A percentile compares a stretch with the other conserved stretches of the same genome.
Conservation (phyloP, 83 land plant species). For the Picea abies region DNA sequence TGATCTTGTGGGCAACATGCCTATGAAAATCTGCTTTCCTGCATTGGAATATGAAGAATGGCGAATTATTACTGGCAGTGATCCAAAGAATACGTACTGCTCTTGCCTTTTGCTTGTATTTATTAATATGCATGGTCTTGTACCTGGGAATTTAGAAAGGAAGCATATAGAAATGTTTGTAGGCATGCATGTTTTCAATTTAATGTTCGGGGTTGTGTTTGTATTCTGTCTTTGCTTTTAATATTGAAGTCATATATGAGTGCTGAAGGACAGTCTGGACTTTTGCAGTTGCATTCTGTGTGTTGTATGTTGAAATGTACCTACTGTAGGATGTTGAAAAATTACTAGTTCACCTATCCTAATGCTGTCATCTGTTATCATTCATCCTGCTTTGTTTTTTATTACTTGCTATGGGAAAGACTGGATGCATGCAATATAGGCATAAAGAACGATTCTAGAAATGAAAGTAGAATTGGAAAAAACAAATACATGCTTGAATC, state of each 20-base stretch:
- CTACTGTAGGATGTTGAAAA: neutral
- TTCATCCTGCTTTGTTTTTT: neutral
- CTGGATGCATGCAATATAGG: neutral
- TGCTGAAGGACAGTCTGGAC: neutral
- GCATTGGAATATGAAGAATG: slow-evolving; percentile 42
- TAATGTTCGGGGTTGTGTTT: neutral
- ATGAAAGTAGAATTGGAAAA: neutral
- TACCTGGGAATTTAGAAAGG: neutral
- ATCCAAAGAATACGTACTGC: slow-evolving; percentile 40
- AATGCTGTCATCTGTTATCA: neutral
- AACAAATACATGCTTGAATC: neutral
- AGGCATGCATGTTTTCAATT: neutral
- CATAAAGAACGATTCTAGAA: neutral
- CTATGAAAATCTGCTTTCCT: slow-evolving; percentile 39
- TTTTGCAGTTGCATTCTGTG: neutral
- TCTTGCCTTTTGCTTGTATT: slow-evolving; percentile 11
- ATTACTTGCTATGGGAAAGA: neutral
- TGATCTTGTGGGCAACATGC: slow-evolving; percentile 34
- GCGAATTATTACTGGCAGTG: slow-evolving; percentile 46
- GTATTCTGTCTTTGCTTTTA: neutral
- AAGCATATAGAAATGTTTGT: neutral
- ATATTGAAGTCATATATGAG: neutral
- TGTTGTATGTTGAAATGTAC: slow-evolving; percentile 1
- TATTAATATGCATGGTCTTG: neutral
- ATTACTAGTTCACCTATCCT: neutral